Base-by-base conservation (phyloP, 805 yeast species). In the Cyberlindnera veronae region DNA sequence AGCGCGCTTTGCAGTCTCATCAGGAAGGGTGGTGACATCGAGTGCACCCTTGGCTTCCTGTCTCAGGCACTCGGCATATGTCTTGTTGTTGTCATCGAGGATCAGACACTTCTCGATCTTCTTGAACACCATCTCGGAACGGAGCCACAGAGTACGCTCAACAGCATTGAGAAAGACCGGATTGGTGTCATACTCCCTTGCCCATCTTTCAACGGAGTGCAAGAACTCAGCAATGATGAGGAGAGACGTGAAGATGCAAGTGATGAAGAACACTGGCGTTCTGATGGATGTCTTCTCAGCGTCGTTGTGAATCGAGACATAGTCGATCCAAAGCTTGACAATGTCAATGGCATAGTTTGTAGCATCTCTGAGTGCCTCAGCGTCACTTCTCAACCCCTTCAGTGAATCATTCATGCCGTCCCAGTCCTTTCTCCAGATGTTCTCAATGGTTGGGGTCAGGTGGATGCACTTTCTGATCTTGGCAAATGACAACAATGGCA, bases 221-320 rank as follows among this genome's bases (percentile, higher is more conserved):
- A 84, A 60, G 51, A 74, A 81, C 51, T 81, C 86, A 3, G 87
- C 76, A 38, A 83, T 70, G 26, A 84, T 63, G 39, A 83, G 62
- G 11, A 79, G 64, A 2, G 88, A 67, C 1, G 82, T 74, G 53
- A 81, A 81, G 20, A 82, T 71, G 55, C 88, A 80, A 1, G 88
- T 79, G 22, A 83, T 72, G 53, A 84, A 81, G 58, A 81, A 83
- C 20, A 83, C 83, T 2, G 93, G 93, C 0, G 91, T 82, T 48
- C 88, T 67, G 23, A 82, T 71, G 1, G 86, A 77, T 0, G 84
- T 77, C 55, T 77, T 75, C 47, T 77, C 81, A 1, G 84, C 79
- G 56, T 81, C 83, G 38, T 75, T 74, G 21, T 73, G 74, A 36
- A 79, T 75, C 3, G 82, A 73, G n/a, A 81, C 79, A 36, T 81